Percentiles rank a stretch among this genome's conserved stretches.
Evolutionary conservation across 2,329 filamentous ascomycete genomes (phyloP).

Genomic region (Parastagonospora nodorum): DNA sequence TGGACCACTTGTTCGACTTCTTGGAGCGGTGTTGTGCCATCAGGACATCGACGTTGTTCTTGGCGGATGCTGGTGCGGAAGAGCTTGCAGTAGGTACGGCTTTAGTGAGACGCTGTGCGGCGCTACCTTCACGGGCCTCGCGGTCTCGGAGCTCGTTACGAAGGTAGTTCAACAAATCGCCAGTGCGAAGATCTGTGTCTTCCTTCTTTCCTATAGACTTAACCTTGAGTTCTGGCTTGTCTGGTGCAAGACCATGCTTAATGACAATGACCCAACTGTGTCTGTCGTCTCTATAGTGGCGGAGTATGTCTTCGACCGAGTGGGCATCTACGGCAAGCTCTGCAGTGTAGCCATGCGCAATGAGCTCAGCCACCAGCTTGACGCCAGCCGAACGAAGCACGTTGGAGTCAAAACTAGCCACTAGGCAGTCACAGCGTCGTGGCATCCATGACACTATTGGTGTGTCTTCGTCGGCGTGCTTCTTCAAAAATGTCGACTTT

Average conservation of each 20-base stretch:
- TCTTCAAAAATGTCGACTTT: slow-evolving; percentile 67
- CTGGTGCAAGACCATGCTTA: slow-evolving; percentile 69
- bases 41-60: slow-evolving; percentile 77
- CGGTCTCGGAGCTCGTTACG: slow-evolving; percentile 81
- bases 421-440: slow-evolving; percentile 78
- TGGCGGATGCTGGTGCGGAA: slow-evolving; percentile 23
- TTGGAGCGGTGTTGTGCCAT: slow-evolving; percentile 82
- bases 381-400: slow-evolving; percentile 77
- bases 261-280: slow-evolving; percentile 90
- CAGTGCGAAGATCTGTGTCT: slow-evolving; percentile 71
- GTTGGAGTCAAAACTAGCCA: slow-evolving; percentile 82
- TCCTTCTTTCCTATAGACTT: slow-evolving; percentile 79
- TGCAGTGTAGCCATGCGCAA: slow-evolving; percentile 82
- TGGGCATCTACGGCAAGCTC: slow-evolving; percentile 82
- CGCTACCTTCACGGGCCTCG: slow-evolving; percentile 64
- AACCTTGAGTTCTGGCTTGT: slow-evolving; percentile 70
- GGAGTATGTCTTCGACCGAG: slow-evolving; percentile 78
- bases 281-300: slow-evolving; percentile 74
- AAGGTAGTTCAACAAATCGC: slow-evolving; percentile 79
- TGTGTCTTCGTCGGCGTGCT: slow-evolving; percentile 64
- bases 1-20: slow-evolving; percentile 85
- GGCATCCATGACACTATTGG: slow-evolving; percentile 45
- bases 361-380: slow-evolving; percentile 77
- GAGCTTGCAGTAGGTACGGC: slow-evolving; percentile 24
- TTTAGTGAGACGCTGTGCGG: slow-evolving; percentile 39